Evolutionary conservation across 2,329 filamentous ascomycete species (phyloP), one percentile per base, ranked within the genome.

Genomic region (Paradendryphiella salina): DNA sequence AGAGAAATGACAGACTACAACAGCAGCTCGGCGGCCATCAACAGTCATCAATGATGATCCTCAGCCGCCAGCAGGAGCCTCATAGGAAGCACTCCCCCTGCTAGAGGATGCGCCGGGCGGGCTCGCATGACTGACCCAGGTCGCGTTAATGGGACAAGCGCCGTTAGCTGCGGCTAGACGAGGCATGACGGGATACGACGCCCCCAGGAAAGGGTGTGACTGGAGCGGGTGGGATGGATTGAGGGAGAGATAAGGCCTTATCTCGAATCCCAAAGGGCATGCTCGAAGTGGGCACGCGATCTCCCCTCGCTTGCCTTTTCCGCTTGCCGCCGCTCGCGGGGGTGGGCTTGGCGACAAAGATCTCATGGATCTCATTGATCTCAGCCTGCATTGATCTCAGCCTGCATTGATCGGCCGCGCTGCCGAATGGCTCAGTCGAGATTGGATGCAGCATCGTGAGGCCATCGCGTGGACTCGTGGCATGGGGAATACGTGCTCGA

Each of bases 121-220:
- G 59, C 58, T 59, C 64, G 59, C 59, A 62, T 63, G 58, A 52
- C 64, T 64, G 43, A n/a, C 10, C 33, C 23, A 18, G 26, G 14
- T 14, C 21, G 33, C 26, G 54, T 62, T 59, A 54, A 42, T 50
- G 49, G 31, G 46, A 20, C 49, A 56, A 53, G 52, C 46, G 56
- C 56, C 53, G 52, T 53, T 46, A 43, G 47, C 48, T 46, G 50
- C 38, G 57, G 57, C 45, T 54, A 58, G 58, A 43, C 45, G 45
- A 57, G 52, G 20, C 57, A 59, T 61, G 37, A 37, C 40, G 46
- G 35, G 35, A 42, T 42, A 52, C 35, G 43, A 46, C 52, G 23
- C 23, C 26, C 17, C 15, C 21, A 11, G 15, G 15, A 13, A 26
- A 37, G 40, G 51, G 50, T 55, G 59, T 61, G 53, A 57, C 49